These are phyloP conservation scores for Neofusicoccum kwambonambiense DNA, from an alignment of 2,329 filamentous ascomycete species.

Conservation along the genomic window DNA sequence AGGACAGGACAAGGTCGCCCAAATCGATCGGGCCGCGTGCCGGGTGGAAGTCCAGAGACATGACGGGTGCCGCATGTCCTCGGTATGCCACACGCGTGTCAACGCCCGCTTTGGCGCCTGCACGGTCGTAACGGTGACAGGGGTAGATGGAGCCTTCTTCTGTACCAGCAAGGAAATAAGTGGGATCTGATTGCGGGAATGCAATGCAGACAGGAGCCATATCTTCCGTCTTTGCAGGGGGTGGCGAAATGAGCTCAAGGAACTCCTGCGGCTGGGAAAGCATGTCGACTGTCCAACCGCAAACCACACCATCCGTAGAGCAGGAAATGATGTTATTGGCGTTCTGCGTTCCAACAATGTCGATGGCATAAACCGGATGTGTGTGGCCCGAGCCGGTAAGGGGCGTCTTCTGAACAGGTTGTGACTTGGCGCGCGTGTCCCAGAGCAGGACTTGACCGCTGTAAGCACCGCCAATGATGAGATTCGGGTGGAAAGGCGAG, in stretches of 20 bases:
- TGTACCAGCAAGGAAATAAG: conserved; percentile 94
- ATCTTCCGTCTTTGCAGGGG: conserved; percentile 81
- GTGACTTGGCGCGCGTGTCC: conserved; percentile 84
- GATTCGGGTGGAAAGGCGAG: conserved; percentile 95
- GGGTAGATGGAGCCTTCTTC: conserved; percentile 97
- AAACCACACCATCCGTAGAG: conserved; percentile 94
- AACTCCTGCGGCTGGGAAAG: conserved; percentile 94
- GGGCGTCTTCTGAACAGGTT: conserved; percentile 91
- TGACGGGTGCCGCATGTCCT: conserved; percentile 89
- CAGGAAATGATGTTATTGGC: conserved; percentile 98
- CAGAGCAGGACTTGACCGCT: conserved; percentile 94
- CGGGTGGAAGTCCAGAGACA: conserved; percentile 94
- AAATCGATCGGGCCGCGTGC: conserved; percentile 89
- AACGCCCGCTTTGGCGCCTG: conserved; percentile 93
- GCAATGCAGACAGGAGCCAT: conserved; percentile 91
- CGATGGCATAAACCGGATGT: conserved; percentile 91
- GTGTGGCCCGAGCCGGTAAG: conserved; percentile 93
- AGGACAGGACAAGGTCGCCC: conserved; percentile 88
- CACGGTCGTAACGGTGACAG: conserved; percentile 94
- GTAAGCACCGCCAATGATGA: conserved; percentile 95
- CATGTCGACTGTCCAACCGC: conserved; percentile 97
- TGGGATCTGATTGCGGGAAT: conserved; percentile 92
- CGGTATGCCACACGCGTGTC: conserved; percentile 85
- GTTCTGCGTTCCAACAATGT: conserved; percentile 96
- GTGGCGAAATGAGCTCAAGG: conserved; percentile 80